Evolutionary conservation across 768 basidiomycete genomes (phyloP).

Genomic region (Coprinopsis strossmayeri): DNA sequence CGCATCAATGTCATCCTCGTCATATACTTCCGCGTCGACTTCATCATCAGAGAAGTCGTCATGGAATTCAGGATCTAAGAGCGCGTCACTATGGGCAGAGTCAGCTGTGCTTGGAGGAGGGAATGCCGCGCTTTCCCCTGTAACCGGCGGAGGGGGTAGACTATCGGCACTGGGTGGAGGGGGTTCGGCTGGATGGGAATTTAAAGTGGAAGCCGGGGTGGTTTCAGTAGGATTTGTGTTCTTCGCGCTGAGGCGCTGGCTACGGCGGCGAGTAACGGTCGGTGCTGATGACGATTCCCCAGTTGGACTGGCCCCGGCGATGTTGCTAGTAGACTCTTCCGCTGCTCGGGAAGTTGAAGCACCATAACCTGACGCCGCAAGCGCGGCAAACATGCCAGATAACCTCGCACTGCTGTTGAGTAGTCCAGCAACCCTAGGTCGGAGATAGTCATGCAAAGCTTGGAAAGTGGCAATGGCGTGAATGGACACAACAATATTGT

Average conservation of each 20-base stretch:
- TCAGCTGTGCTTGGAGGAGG: constrained; percentile 24
- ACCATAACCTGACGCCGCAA: constrained; percentile 68
- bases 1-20: constrained; percentile 71
- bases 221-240: constrained; percentile 42
- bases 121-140: constrained; percentile 7
- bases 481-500: constrained; percentile 93
- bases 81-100: constrained; percentile 45
- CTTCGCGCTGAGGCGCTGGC: constrained; percentile 52
- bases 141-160: constrained; percentile 9
- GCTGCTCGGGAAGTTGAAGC: constrained; percentile 29
- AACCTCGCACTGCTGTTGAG: constrained; percentile 59
- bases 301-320: constrained; percentile 15
- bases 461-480: constrained; percentile 98
- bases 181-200: too few species aligned
- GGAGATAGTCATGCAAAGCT: constrained; percentile 92
- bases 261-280: constrained; percentile 60
- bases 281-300: constrained; percentile 18
- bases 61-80: constrained; percentile 57
- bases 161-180: too few species aligned
- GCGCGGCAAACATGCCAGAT: constrained; percentile 86
- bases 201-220: too few species aligned
- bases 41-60: constrained; percentile 85
- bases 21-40: constrained; percentile 83
- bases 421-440: constrained; percentile 79
- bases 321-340: constrained; percentile 26